Base-by-base conservation (phyloP, 2,329 filamentous ascomycete genomes). In the Alternaria gaisen region DNA sequence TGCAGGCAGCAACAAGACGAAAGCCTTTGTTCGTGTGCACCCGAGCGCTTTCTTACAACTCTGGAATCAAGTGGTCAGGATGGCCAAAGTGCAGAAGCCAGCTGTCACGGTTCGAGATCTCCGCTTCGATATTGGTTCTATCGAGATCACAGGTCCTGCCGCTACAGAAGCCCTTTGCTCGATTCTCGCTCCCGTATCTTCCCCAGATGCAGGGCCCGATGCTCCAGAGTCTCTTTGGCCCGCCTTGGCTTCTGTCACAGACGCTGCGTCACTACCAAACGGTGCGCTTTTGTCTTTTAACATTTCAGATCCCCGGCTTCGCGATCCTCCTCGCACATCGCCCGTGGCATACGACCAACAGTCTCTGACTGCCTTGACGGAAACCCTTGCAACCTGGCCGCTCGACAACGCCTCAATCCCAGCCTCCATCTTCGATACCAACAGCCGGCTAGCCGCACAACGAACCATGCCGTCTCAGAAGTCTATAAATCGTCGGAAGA, bases 121-220 rank as follows among this genome's bases (percentile, higher is more conserved):
- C 34, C 86, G 90, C 0, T 91, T 88, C 61, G 89, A 93, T 71
- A 85, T 92, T 74, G 90, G 90, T 30, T 91, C 89, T 66, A 90
- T 92, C 63, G 86, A 91, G 58, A 81, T 91, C 38, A 85, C 83
- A 16, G 90, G 90, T 0, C 93, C 94, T 12, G 91, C 87, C 8
- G 91, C 93, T 4, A 93, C 91, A 1, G 93, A 97, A 77, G 84
- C 91, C 3, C 81, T 99, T 2, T 81, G 91, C 11, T 87, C 89
- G 24, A 84, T 91, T 10, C 80, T 98, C 8, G 85, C 85, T 51
- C 85, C 86, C 28, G 66, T 55, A 48, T 20, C 53, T 5, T 74
- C 46, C 16, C n/a, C 50, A 5, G 52, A 66, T n/a, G 8, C 24
- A 42, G 53, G 56, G 16, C 7, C 72, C 59, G 67, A 77, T 26